Base-by-base conservation (phyloP, 345 rosid species). In the Boechera retrofracta region DNA sequence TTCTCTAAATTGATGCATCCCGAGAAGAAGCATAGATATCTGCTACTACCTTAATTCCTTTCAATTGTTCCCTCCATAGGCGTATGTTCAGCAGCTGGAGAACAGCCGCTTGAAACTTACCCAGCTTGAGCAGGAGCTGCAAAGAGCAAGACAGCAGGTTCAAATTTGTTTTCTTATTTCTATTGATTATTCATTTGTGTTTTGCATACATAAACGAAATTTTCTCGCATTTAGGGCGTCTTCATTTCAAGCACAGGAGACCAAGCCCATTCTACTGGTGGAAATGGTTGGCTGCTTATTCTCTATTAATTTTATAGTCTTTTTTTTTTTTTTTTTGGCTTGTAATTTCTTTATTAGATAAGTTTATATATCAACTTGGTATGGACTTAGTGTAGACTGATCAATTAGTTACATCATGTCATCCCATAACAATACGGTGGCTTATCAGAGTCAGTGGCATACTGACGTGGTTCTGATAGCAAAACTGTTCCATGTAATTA, bases 121-220 rank as follows among this genome's bases (percentile, higher is more conserved):
- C 16, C 99, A 96, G 80, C 85, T 96, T 69, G 98, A 96, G 83
- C 99, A 93, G 85, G 99, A 93, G 82, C 88, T 96, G 52, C 99
- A 93, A 82, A 89, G 99, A 69, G 98, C 99, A 49, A 86, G 99
- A 38, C 99, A 96, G 63, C 98, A 96, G 96, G 99, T 92, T 67
- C 63, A 47, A 48, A 67, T 84, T 64, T 29, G 55, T 78, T 56
- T 38, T 74, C 61, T 31, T 73, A 41, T 47, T 70, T 72, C 48
- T 33, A n/a, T 13, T 67, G 26, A 35, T 52, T 41, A 9, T 18
- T 42, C 26, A 72, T 36, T 7, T 62, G 67, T 54, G 13, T 32
- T 63, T 51, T 64, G 26, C 58, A 49, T 39, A 56, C 33, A 7
- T 49, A 53, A 13, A 39, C 12, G 29, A 41, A 18, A 42, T 6